These are phyloP conservation scores for Ustulina deusta DNA, from an alignment of 2,329 filamentous ascomycete species.

Conservation along the genomic window DNA sequence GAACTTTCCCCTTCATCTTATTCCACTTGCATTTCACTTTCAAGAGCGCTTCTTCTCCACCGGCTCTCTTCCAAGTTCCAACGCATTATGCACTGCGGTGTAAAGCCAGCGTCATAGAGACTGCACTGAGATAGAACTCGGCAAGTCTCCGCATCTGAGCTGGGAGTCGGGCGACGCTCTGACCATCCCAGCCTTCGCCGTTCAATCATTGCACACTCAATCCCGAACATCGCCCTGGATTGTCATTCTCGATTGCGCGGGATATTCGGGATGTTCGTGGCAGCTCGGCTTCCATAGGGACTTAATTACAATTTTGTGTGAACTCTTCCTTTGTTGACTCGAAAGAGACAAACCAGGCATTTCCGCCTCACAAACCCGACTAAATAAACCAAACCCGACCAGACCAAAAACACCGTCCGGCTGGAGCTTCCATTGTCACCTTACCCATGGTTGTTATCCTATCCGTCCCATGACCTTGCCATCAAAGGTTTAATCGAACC, in stretches of 20 bases:
- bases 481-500: slow-evolving; percentile 17
- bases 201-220: slow-evolving; percentile 13
- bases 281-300: background rate
- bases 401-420: background rate
- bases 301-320: slow-evolving; percentile 10
- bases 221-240: background rate
- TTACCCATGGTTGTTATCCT: slow-evolving; percentile 8
- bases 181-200: slow-evolving; percentile 4
- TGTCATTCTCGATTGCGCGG: slow-evolving; percentile 14
- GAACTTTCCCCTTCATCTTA: slow-evolving; percentile 30
- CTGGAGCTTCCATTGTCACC: slow-evolving; percentile 17
- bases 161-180: slow-evolving; percentile 2
- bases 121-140: slow-evolving; percentile 2
- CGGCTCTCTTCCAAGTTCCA: slow-evolving; percentile 22
- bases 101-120: slow-evolving; percentile 31
- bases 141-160: slow-evolving; percentile 10
- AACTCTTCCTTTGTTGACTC: slow-evolving; percentile 19
- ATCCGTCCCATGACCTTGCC: slow-evolving; percentile 13
- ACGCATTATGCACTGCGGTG: slow-evolving; percentile 31
- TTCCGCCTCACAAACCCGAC: slow-evolving; percentile 14
- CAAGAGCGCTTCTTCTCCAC: slow-evolving; percentile 37
- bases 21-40: slow-evolving; percentile 40
- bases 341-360: slow-evolving; percentile 5
- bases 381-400: slow-evolving; percentile 7
- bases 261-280: slow-evolving; percentile 12